Evolutionary conservation across 73 alveolate genomes (phyloP), one percentile per base, ranked within the genome.

Genomic region (Blepharisma stoltei): DNA sequence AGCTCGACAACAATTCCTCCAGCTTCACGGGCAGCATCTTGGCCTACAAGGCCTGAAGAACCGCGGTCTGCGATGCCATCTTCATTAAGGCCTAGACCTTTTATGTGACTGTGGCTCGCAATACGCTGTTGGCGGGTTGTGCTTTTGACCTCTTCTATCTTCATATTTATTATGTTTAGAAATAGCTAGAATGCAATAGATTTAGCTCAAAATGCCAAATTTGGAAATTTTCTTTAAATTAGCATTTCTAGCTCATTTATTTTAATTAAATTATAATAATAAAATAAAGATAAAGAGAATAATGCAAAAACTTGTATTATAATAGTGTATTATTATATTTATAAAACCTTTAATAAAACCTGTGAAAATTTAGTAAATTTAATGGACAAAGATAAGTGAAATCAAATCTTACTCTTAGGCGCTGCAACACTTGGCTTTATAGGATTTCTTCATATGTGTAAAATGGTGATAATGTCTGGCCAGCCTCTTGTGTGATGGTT

Each of bases 1-100:
- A 97, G 85, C 54, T 96, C 99, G 21, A 97, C 99, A n/a, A 96
- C 98, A 50, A 97, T 84, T 47, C 99, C 99, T 18, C 98, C 93
- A 6, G 99, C 99, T 92, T 94, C 94, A 54, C 92, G 70, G 54
- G 90, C 81, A 78, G 95, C 95, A 90, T 93, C 96, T 83, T 97
- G 96, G 67, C 99, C 99, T 25, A 93, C 97, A 66, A 96, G 85
- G 65, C 99, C 99, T n/a, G 77, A 27, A 18, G 81, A 9, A 2
- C 52, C 48, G 3, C 77, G 11, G 14, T 54, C 80, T 11, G 82
- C 82, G 54, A 86, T 75, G 67, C 98, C 98, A 54, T 91, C 99
- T 54, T 93, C 99, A 55, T 86, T 83, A 7, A 97, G 92, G 25
- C 99, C 99, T 27, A 97, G 89, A 77, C 99, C 99, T 89, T 97